Base-by-base conservation (phyloP, 441 rosid genomes). In the Populus hybrid region DNA sequence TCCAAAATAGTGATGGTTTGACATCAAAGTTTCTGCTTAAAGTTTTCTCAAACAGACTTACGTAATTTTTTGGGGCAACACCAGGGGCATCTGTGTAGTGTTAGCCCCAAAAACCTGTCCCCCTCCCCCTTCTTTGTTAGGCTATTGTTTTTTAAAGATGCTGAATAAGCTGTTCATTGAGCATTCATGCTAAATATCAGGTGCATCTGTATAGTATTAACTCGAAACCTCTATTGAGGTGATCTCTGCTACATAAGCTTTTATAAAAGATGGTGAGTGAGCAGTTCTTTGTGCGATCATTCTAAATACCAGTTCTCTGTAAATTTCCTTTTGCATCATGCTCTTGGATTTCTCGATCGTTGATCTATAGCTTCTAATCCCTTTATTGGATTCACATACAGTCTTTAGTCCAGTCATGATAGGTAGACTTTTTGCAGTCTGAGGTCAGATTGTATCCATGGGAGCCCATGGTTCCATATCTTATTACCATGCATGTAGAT, bases 21-120 rank as follows among this genome's bases (percentile, higher is more conserved):
- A 26, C 68, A 59, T 73, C 24, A n/a, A 77, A 11, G 32, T 71
- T 24, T 71, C 57, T 9, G 74, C 50, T 34, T 75, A 6, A 65
- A 30, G 79, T 59, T 69, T 65, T 63, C 73, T 3, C 46, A 8
- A 5, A 32, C 61, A 32, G 59, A 71, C 65, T 66, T 9, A 0
- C 4, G 65, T 28, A 30, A 64, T 50, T 34, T 71, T 46, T 72
- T 26, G 19, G 66, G 42, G 28, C 38, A 8, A 6, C 2, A 28
- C 40, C 34, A 7, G 14, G n/a, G 28, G 21, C n/a, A 18, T 59
- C 19, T 61, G 69, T 24, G 38, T 21, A 10, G 73, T 38, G 14
- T 59, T 76, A 2, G 69, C 23, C 73, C 28, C 28, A 3, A 9
- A 6, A 46, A 46, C 57, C 57, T 46, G 32, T 18, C 18, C 63